A percentile compares a stretch with the other conserved stretches of the same genome.
These are phyloP conservation scores for Kuraishia ogatae DNA, from an alignment of 805 yeast genomes.

Conservation along the genomic window DNA sequence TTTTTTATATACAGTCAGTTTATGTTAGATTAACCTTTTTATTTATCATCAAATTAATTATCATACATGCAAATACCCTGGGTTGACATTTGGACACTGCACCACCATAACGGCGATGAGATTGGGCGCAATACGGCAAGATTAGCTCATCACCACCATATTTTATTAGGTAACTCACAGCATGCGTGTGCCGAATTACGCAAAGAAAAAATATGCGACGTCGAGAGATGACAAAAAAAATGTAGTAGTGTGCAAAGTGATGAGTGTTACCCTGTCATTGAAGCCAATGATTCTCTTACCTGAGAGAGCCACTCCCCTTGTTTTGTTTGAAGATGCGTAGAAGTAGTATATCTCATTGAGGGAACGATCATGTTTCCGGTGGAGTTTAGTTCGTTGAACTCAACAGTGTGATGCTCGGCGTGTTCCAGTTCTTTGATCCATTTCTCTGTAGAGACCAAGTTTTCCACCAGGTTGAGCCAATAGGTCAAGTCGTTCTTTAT, in stretches of 20 bases:
- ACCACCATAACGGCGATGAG: background rate
- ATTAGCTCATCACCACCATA: constrained; percentile 1
- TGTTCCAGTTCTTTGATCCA: constrained; percentile 49
- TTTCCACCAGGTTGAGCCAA: constrained; percentile 46
- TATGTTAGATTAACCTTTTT: too few relatives aligned
- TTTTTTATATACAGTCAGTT: too few relatives aligned
- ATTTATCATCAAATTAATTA: background rate
- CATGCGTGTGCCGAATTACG: background rate
- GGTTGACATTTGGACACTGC: background rate
- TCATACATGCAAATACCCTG: background rate
- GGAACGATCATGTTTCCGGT: background rate
- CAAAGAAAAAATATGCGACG: background rate
- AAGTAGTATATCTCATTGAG: background rate
- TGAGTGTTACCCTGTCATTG: background rate
- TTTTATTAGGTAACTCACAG: constrained; percentile 8
- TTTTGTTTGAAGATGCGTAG: background rate
- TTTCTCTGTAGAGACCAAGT: constrained; percentile 43
- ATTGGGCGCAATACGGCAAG: background rate
- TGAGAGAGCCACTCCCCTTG: background rate
- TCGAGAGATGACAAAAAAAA: background rate
- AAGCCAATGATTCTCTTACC: background rate
- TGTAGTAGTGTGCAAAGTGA: background rate
- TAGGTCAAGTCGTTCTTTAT: constrained; percentile 38
- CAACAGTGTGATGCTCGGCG: background rate
- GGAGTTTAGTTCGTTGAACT: background rate